Conservation (phyloP, 2,329 filamentous ascomycete species). For the Penicillium sp. region DNA sequence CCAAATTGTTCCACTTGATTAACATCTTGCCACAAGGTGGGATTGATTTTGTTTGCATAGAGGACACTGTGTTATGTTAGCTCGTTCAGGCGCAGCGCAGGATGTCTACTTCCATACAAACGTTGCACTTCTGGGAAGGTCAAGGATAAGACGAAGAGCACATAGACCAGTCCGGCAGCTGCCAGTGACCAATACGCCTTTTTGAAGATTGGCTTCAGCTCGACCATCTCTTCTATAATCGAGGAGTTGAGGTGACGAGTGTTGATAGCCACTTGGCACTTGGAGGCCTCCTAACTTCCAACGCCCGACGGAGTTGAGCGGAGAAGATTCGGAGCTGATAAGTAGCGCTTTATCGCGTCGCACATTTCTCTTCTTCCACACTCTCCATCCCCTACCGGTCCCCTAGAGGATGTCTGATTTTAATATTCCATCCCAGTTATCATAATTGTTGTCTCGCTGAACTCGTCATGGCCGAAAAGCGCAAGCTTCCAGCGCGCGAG, state of each 20-base stretch:
- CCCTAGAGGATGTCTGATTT: neutral
- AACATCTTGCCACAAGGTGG: slow-evolving; percentile 66
- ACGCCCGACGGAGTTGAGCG: slow-evolving; percentile 7
- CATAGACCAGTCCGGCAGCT: slow-evolving; percentile 62
- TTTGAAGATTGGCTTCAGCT: slow-evolving; percentile 46
- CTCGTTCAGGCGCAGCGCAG: neutral
- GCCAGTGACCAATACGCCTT: slow-evolving; percentile 56
- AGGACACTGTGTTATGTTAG: slow-evolving; percentile 57
- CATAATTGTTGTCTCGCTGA: neutral
- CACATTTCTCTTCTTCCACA: slow-evolving; percentile 19
- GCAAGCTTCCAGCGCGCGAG: slow-evolving; percentile 42
- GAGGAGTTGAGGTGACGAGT: neutral
- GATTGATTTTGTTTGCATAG: slow-evolving; percentile 78
- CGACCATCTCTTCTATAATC: slow-evolving; percentile 28
- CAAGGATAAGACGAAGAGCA: slow-evolving; percentile 61
- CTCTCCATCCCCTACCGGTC: slow-evolving; percentile 9
- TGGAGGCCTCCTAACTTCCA: neutral
- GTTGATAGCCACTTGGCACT: neutral
- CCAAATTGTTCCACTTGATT: slow-evolving; percentile 77
- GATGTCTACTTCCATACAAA: slow-evolving; percentile 57
- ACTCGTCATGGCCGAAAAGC: slow-evolving; percentile 42
- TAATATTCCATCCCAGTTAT: neutral
- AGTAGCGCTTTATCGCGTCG: slow-evolving; percentile 20
- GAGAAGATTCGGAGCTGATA: slow-evolving; percentile 12
- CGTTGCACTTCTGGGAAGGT: slow-evolving; percentile 70